Conservation (phyloP, 2,329 filamentous ascomycete species). For the Penicillium verrucosum region DNA sequence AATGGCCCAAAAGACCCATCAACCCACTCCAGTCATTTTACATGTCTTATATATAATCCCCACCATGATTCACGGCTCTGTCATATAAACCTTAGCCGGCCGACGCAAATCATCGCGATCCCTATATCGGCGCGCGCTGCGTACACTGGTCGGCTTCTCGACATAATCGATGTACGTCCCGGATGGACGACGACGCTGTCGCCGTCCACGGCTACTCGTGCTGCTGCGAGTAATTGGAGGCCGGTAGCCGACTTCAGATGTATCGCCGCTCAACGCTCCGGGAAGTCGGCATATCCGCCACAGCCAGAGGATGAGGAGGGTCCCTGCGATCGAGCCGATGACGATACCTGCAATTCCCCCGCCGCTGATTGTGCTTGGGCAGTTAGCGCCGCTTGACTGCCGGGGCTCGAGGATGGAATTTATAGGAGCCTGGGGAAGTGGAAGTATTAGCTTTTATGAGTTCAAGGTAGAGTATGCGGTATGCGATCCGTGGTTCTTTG, state of each 20-base stretch:
- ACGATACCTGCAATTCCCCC: conserved; percentile 42
- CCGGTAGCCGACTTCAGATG: conserved; percentile 26
- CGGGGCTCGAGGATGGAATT: conserved; percentile 19
- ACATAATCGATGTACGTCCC: conserved; percentile 30
- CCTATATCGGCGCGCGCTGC: conserved; percentile 25
- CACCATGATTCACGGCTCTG: conserved; percentile 54
- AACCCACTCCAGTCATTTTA: not conserved
- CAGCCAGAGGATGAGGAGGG: conserved; percentile 38
- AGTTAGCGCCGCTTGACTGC: conserved; percentile 21
- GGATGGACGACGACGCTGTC: conserved; percentile 24
- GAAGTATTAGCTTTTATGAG: not conserved
- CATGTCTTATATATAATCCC: not conserved
- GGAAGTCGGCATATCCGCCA: conserved; percentile 28
- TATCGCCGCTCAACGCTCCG: conserved; percentile 19
- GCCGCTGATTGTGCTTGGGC: conserved; percentile 32
- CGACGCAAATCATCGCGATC: conserved; percentile 29
- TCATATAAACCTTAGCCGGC: conserved; percentile 39
- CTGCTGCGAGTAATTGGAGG: conserved; percentile 16
- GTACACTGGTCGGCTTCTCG: conserved; percentile 29
- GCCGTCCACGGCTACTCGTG: conserved; percentile 13
- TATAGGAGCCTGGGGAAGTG: conserved; percentile 18
- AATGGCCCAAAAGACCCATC: not conserved
- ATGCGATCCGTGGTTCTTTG: conserved; percentile 11
- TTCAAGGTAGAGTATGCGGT: not conserved
- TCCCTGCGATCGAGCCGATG: conserved; percentile 39